Conservation (phyloP, 1,284 basidiomycete genomes). For the Cryptococcus depauperatus region DNA sequence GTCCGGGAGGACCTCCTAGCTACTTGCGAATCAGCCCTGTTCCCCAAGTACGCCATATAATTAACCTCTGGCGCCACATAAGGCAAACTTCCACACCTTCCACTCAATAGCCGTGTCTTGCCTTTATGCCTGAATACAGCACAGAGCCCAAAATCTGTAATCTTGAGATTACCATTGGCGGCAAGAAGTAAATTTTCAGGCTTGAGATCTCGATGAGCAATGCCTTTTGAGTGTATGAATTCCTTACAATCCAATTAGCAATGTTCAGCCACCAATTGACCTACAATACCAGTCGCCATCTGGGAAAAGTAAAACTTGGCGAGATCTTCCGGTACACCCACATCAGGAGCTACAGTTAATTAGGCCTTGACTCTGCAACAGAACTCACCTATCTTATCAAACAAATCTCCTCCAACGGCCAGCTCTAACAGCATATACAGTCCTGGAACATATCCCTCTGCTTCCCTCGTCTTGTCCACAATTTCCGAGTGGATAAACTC, state of each 20-base stretch:
- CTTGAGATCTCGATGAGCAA: conserved; percentile 93
- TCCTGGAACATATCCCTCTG: conserved; percentile 53
- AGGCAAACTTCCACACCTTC: conserved; percentile 85
- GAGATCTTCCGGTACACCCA: conserved; percentile 77
- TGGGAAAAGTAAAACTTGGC: conserved; percentile 90
- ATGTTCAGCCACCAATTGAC: conserved; percentile 4
- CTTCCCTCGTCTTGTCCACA: conserved; percentile 58
- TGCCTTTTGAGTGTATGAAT: conserved; percentile 80
- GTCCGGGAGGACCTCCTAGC: conserved; percentile 32
- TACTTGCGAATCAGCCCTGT: conserved; percentile 6
- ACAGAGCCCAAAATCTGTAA: conserved; percentile 92
- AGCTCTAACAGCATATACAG: conserved; percentile 90
- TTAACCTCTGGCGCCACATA: conserved; percentile 89
- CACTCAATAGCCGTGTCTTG: conserved; percentile 65
- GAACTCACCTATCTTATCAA: conserved; percentile 89
- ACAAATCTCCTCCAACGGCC: conserved; percentile 88
- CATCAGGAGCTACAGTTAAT: conserved; percentile 59
- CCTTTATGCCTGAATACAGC: conserved; percentile 87
- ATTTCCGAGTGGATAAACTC: conserved; percentile 72
- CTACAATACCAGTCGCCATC: conserved; percentile 63
- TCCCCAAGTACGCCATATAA: neutral
- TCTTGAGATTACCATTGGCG: conserved; percentile 66
- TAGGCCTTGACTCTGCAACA: neutral
- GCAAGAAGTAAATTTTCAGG: conserved; percentile 89
- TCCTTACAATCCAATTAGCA: conserved; percentile 46